Conservation (phyloP, 1,139 yeast species). For the Geotrichum bryndzae region DNA sequence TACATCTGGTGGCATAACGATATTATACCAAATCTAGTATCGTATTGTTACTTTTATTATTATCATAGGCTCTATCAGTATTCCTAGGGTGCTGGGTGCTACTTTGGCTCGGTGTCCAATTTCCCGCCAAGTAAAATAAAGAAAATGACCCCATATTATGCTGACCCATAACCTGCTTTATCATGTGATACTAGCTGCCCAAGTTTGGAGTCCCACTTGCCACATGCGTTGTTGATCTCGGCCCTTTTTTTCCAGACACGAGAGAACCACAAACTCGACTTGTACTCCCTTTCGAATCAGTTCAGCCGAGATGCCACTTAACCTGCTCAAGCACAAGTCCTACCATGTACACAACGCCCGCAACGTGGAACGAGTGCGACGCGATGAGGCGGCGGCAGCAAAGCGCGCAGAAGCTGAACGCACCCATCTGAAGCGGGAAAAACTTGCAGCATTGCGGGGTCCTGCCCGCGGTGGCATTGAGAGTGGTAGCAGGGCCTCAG, state of each 20-base stretch:
- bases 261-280: background rate
- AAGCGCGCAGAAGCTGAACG: slow-evolving; percentile 18
- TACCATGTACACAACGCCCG: slow-evolving; percentile 31
- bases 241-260: background rate
- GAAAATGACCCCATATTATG: too few species aligned
- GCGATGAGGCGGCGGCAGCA: slow-evolving; percentile 29
- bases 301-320: slow-evolving; percentile 27
- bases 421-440: background rate
- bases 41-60: too few species aligned
- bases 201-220: too few species aligned
- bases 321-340: slow-evolving; percentile 31
- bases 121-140: too few species aligned
- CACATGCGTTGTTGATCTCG: too few species aligned
- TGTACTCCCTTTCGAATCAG: background rate
- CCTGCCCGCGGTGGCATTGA: background rate
- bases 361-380: slow-evolving; percentile 30
- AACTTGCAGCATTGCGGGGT: background rate
- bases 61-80: too few species aligned
- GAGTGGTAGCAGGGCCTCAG: background rate
- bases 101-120: too few species aligned
- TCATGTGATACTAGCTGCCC: too few species aligned
- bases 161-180: too few species aligned
- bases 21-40: too few species aligned
- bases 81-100: too few species aligned
- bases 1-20: too few species aligned